phyloP scores from a whole-genome alignment of 176 grass and related monocot genomes.

The Cenchrus fungigraminus region DNA sequence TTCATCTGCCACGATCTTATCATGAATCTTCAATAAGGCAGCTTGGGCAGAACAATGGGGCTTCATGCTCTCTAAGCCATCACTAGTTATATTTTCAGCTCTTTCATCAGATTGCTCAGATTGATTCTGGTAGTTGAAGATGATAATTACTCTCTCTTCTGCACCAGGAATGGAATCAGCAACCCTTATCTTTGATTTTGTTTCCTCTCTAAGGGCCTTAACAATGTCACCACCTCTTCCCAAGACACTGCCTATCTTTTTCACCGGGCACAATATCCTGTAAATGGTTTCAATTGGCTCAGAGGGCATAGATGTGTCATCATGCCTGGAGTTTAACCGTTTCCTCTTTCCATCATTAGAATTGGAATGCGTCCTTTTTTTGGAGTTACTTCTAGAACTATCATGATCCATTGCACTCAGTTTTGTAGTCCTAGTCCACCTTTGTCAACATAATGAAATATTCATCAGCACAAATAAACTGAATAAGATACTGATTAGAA shows the following conservation, averaged over 20 bases:
- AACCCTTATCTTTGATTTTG: constrained; percentile 96
- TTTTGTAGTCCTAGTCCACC: background rate
- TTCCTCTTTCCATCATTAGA: constrained; percentile 79
- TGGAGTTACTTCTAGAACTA: constrained; percentile 48
- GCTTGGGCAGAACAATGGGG: constrained; percentile 78
- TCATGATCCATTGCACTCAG: constrained; percentile 45
- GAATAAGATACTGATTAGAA: constrained; percentile 15
- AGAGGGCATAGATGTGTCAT: constrained; percentile 55
- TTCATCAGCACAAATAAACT: constrained; percentile 30
- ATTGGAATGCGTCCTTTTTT: constrained; percentile 46
- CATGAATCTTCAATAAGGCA: constrained; percentile 92
- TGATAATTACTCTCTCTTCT: constrained; percentile 91
- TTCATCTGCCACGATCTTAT: constrained; percentile 89
- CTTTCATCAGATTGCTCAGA: constrained; percentile 47
- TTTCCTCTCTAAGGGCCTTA: constrained; percentile 82
- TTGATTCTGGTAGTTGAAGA: constrained; percentile 67
- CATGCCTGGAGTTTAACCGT: constrained; percentile 54
- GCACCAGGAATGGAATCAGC: constrained; percentile 92
- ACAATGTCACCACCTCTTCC: constrained; percentile 92
- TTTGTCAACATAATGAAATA: constrained; percentile 40
- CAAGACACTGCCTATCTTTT: constrained; percentile 89
- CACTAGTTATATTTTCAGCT: constrained; percentile 45
- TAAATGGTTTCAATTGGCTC: constrained; percentile 86
- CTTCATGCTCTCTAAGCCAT: constrained; percentile 52
- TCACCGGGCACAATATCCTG: constrained; percentile 87